Evolutionary conservation across 1,139 yeast species (phyloP), one percentile per base, ranked within the genome.

Genomic region (Protomyces pachydermus): DNA sequence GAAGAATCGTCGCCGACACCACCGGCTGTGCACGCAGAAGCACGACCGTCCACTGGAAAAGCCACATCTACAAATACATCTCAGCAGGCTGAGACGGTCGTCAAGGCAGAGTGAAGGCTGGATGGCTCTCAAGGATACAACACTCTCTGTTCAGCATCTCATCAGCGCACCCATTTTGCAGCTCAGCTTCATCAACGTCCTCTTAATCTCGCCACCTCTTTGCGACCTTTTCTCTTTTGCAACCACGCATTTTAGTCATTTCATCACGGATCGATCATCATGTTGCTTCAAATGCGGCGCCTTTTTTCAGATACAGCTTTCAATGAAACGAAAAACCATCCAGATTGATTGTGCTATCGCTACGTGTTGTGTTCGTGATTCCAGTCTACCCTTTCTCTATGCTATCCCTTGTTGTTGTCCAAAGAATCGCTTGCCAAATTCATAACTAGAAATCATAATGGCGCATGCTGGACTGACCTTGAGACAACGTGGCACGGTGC

Each of bases 391-490:
- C 16, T 9, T 6, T 9, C 14, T 37, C 18, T 28, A 28, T 6
- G 32, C 32, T 8, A 28, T 5, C 3, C 16, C n/a, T 38, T 38
- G 42, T 5, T 16, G 42, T 16, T 38, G 42, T 14, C 42, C 42
- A 18, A 42, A 51, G 32, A 52, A 51, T 28, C 60, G 56, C 25
- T 95, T 95, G 38, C 96, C 89, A 61, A 91, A 79, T 74, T 93
- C 98, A 74, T 93, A 93, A 54, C 95, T 87, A 1, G 98, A 89
- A 61, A 93, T 91, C 99, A 93, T 95, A 46, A 93, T 93, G 1
- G 98, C 98, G 81, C 98, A 93, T 12, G 97, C 87, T 2, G 98
- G 98, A 0, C 97, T 97, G 51, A 93, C 88, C 72, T 93, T 93
- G 74, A 91, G 77, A 9, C 93, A 82, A 69, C 99, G 80, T 0